These are phyloP conservation scores for Saraca asoca DNA, from an alignment of 331 rosid genomes.

Conservation along the genomic window DNA sequence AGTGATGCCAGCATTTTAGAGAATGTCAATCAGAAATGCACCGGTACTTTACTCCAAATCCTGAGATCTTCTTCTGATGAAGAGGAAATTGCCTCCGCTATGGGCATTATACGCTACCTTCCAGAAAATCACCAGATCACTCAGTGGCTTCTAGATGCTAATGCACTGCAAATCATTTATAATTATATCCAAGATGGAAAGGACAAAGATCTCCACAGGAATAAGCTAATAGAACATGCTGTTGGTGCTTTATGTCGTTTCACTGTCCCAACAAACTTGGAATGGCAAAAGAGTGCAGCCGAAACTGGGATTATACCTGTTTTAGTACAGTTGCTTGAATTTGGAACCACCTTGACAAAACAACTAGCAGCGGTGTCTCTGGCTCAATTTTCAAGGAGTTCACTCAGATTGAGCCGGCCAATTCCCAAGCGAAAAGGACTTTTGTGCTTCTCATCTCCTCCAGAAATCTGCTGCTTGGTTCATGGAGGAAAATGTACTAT, in stretches of 20 bases:
- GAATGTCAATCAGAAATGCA: conserved; percentile 56
- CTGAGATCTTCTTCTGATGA: conserved; percentile 55
- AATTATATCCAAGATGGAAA: conserved; percentile 38
- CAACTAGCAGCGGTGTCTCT: conserved; percentile 62
- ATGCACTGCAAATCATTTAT: conserved; percentile 49
- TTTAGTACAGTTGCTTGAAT: conserved; percentile 63
- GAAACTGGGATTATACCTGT: conserved; percentile 59
- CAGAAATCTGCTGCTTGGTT: conserved; percentile 63
- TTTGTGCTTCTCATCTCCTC: conserved; percentile 70
- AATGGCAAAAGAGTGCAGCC: conserved; percentile 70
- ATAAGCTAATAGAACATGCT: conserved; percentile 58
- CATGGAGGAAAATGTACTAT: conserved; percentile 75
- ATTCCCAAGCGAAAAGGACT: conserved; percentile 54
- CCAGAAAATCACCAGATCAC: conserved; percentile 61
- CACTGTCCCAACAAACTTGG: conserved; percentile 55
- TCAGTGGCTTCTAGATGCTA: conserved; percentile 64
- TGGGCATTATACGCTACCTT: conserved; percentile 68
- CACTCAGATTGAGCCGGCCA: conserved; percentile 48
- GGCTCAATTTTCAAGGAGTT: conserved; percentile 61
- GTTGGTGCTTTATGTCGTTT: conserved; percentile 66
- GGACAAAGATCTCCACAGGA: conserved; percentile 47
- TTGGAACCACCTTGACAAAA: conserved; percentile 67
- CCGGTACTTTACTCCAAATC: conserved; percentile 59
- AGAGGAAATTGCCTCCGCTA: conserved; percentile 64
- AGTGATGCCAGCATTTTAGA: conserved; percentile 48